Conservation (phyloP, 2,329 filamentous ascomycete species). For the Scytalidium lignicola region DNA sequence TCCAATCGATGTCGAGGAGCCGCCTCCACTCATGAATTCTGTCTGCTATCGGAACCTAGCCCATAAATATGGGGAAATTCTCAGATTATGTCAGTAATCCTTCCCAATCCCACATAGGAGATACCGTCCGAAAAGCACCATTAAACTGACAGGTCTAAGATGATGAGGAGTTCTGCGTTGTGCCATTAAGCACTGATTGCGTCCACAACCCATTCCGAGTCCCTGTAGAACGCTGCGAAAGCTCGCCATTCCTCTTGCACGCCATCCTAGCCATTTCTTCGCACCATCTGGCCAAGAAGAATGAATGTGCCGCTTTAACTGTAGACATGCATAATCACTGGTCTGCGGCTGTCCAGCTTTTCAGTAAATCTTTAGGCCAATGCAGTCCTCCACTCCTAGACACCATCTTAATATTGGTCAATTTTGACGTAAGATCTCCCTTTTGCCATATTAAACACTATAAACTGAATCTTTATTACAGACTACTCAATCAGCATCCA, state of each 20-base stretch:
- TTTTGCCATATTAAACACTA: slow-evolving; percentile 1
- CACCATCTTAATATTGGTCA: slow-evolving; percentile 9
- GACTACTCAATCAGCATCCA: slow-evolving; percentile 29
- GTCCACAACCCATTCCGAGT: slow-evolving; percentile 28
- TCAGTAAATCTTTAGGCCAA: slow-evolving; percentile 11
- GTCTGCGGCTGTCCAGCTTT: slow-evolving; percentile 21
- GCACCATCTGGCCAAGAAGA: slow-evolving; percentile 20
- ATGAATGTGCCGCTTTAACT: slow-evolving; percentile 16
- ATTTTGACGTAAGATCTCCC: not conserved
- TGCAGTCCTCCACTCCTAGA: slow-evolving; percentile 17
- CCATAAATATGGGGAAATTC: not conserved
- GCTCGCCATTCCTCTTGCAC: slow-evolving; percentile 26
- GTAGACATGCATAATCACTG: slow-evolving; percentile 16
- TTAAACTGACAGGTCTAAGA: not conserved
- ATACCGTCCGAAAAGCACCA: not conserved
- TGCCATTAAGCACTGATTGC: slow-evolving; percentile 29
- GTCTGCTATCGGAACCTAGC: not conserved
- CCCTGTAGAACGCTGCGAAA: slow-evolving; percentile 13
- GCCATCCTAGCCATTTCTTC: slow-evolving; percentile 26
- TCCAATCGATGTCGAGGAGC: not conserved
- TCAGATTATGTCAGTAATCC: not conserved
- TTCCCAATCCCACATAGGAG: not conserved
- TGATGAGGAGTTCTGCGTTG: slow-evolving; percentile 32
- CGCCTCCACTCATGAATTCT: not conserved
- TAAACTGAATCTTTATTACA: slow-evolving; percentile 28